These are phyloP conservation scores for Lachnellula subtilissima DNA, from an alignment of 2,329 filamentous ascomycete species.

Conservation along the genomic window DNA sequence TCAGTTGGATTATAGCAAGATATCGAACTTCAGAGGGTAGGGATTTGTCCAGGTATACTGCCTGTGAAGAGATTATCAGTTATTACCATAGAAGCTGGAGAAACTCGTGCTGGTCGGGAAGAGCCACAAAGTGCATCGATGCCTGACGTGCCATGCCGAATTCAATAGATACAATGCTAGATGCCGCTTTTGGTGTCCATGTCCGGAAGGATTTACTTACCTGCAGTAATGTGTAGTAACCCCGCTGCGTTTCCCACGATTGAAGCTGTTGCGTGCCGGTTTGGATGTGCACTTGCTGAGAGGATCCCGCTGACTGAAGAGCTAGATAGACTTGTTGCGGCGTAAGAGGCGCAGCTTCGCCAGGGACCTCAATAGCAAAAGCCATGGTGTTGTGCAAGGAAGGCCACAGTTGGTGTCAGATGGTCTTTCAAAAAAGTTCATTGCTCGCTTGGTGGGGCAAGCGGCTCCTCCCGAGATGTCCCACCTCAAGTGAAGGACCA, in stretches of 20 bases:
- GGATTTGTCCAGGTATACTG: conserved; percentile 74
- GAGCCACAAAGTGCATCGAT: too few species aligned
- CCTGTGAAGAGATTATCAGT: conserved; percentile 42
- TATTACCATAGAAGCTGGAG: not conserved
- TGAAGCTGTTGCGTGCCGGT: conserved; percentile 64
- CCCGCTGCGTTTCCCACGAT: conserved; percentile 62
- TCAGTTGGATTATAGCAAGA: conserved; percentile 87
- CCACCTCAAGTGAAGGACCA: too few species aligned
- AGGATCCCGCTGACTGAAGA: conserved; percentile 59
- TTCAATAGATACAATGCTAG: too few species aligned
- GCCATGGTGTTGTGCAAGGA: conserved; percentile 46
- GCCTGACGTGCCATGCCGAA: too few species aligned
- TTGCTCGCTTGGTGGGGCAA: too few species aligned
- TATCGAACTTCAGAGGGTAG: conserved; percentile 76
- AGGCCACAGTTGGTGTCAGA: not conserved
- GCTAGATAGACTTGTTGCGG: conserved; percentile 59
- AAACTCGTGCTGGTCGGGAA: not conserved
- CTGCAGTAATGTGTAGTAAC: conserved; percentile 66
- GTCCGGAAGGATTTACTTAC: conserved; percentile 35
- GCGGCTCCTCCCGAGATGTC: too few species aligned
- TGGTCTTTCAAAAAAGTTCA: not conserved
- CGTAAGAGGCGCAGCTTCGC: conserved; percentile 70
- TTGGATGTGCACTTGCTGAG: conserved; percentile 58
- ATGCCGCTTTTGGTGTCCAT: not conserved
- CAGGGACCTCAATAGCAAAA: conserved; percentile 72